Conservation (phyloP, 192 early-diverging fungal genomes). For the Phlyctochytrium arcticum region DNA sequence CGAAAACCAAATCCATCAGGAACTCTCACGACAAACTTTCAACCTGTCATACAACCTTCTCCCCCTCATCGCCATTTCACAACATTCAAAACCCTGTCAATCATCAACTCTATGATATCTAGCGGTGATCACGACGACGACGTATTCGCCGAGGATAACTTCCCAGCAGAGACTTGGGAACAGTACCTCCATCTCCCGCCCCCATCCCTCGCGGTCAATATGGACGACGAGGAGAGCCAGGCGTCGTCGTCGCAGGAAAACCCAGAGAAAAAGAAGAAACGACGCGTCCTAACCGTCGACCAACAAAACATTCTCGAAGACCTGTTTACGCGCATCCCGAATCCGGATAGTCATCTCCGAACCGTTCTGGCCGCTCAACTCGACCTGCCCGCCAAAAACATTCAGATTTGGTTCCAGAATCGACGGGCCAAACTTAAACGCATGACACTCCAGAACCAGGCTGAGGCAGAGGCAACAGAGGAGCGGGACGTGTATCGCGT, state of each 20-base stretch:
- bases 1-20: too few species aligned
- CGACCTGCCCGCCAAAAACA: constrained; percentile 79
- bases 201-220: neutral
- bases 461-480: neutral
- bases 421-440: neutral
- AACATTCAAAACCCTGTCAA: too few species aligned
- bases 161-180: neutral
- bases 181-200: neutral
- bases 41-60: too few species aligned
- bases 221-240: neutral
- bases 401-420: constrained; percentile 97
- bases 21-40: too few species aligned
- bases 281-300: neutral
- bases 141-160: too few species aligned
- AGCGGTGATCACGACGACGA: too few species aligned
- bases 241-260: neutral
- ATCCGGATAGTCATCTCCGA: neutral
- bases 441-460: neutral
- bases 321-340: neutral
- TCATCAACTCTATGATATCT: too few species aligned
- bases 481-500: too few species aligned
- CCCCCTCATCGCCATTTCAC: too few species aligned
- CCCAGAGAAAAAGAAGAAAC: neutral
- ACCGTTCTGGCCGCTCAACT: constrained; percentile 60
- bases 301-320: constrained; percentile 11